phyloP scores from a whole-genome alignment of 116 monocot genomes.

The Cymodocea nodosa region DNA sequence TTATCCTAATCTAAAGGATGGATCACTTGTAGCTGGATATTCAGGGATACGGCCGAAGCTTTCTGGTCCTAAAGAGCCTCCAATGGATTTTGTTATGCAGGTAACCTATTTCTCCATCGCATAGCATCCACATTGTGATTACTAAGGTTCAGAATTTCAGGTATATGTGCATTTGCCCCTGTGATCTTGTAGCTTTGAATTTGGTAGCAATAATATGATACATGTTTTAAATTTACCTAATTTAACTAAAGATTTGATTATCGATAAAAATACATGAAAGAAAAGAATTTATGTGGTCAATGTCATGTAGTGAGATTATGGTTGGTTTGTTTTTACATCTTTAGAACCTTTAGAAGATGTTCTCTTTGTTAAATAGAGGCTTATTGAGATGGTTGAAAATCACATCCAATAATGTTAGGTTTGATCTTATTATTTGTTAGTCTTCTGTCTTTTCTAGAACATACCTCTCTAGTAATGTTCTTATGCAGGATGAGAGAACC shows the following conservation, averaged over 20 bases:
- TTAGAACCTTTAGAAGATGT: too few species aligned
- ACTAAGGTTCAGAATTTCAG: too few species aligned
- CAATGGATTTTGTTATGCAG: constrained; percentile 78
- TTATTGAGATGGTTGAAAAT: too few species aligned
- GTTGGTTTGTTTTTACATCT: too few species aligned
- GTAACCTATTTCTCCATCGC: constrained; percentile 11
- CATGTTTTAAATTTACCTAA: too few species aligned
- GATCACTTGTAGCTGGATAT: constrained; percentile 67
- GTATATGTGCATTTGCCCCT: not conserved
- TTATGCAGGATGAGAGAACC: constrained; percentile 52
- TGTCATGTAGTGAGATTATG: too few species aligned
- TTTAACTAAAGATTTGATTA: too few species aligned
- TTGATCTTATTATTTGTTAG: not conserved
- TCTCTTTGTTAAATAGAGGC: too few species aligned
- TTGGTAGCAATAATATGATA: not conserved
- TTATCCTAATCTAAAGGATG: constrained; percentile 80
- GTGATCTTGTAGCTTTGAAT: not conserved
- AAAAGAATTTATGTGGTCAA: not conserved
- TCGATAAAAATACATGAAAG: not conserved
- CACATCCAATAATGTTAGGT: not conserved
- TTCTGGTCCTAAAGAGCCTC: constrained; percentile 54
- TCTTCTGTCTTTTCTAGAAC: too few species aligned
- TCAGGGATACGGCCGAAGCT: constrained; percentile 87
- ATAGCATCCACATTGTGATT: not conserved
- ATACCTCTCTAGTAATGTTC: not conserved